Evolutionary conservation across 2,329 filamentous ascomycete genomes (phyloP), one percentile per base, ranked within the genome.

Genomic region (Trichophyton mentagrophytes): DNA sequence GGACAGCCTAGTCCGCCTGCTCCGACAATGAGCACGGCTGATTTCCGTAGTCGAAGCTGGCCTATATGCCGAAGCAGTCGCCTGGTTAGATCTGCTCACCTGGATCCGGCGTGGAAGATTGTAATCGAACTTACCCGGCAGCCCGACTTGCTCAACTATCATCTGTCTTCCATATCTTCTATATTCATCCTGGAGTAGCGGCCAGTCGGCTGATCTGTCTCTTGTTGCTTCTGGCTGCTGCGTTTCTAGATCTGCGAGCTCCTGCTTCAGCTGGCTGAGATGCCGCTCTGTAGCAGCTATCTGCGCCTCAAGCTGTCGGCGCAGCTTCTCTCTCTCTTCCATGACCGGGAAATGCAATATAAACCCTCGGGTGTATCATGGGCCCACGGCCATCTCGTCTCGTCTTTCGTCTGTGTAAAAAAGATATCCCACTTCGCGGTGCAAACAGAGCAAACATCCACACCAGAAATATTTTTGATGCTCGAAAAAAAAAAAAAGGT

Each of bases 1-100:
- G 93, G 93, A 70, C 90, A 97, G 9, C 93, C 93, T 11, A 99
- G 77, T 0, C 93, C 93, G 4, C 93, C 93, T 1, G 89, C 86
- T 9, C 93, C 93, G 25, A 99, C 82, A 55, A 99, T 79, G 6
- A 97, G 80, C 3, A 96, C 85, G 20, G 79, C 83, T 0, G 89
- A 79, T 0, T 79, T 77, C 67, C 84, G 87, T 15, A 97, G 77
- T 36, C 82, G 80, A 5, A 92, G 77, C 73, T 97, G 92, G 0
- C 89, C 90, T 90, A 47, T 47, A 22, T 27, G 20, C 11, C 9
- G 3, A 4, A 25, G 27, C 27, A 30, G 27, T 30, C 27, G 27
- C n/a, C 3, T 44, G n/a, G 40, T 44, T 44, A 44, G 40, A 44
- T n/a, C 15, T 44, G n/a, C 15, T 44, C 40, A 7, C 6, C 40